Base-by-base conservation (phyloP, 805 yeast genomes). In the Debaryomyces tyrocola region DNA sequence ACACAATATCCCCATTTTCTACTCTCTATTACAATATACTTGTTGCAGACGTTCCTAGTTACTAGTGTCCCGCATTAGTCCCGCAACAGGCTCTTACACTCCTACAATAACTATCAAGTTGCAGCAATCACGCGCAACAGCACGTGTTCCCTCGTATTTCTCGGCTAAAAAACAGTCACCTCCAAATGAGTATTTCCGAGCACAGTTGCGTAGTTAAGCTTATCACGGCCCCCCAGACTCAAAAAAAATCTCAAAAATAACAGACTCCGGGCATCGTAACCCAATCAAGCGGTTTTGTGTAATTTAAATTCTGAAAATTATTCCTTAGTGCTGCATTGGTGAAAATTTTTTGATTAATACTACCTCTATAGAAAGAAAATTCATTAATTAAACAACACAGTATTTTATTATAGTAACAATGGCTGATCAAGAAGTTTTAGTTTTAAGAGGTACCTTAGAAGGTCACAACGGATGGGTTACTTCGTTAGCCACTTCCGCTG, bases 391-490 rank as follows among this genome's bases (percentile, higher is more conserved):
- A 20, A n/a, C 17, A 20, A 37, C 41, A 35, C 28, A 18, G 24
- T 35, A 35, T 45, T 35, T 28, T 35, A 45, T 31, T 40, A 40
- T 31, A 47, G 41, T 38, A 42, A 66, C 51, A 50, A 86, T 86
- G 91, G 80, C 90, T 77, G 82, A 81, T 69, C 85, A 82, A 78
- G 97, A 91, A 88, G 96, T 91, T 85, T 84, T 92, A 82, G 97
- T 92, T 78, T 88, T 94, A 77, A 91, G 98, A 86, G 99, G 98
- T 77, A 89, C 98, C 85, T 87, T 94, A 75, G 97, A 92, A 82
- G 97, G 89, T 55, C 77, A 74, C 75, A 70, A 68, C 58, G 77
- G 77, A 70, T 92, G 98, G 98, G 99, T 94, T 71, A 94, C 99
- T 61, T 84, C 97, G 74, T 83, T 94, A 69, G 96, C 98, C 78